Base-by-base conservation (phyloP, 2,329 filamentous ascomycete genomes). In the Biscogniauxia marginata region DNA sequence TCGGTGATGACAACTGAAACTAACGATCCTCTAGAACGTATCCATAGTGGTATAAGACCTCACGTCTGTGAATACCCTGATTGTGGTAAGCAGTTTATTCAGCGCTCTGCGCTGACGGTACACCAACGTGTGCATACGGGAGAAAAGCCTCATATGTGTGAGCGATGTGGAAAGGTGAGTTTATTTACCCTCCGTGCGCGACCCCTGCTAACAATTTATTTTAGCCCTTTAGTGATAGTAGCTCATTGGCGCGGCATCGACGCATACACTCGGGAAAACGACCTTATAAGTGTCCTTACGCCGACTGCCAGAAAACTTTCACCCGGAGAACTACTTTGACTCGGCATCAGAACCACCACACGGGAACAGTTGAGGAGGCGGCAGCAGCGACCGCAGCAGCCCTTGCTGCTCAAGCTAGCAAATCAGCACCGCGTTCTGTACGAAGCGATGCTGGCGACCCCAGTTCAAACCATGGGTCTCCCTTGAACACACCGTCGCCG, bases 121-220 rank as follows among this genome's bases (percentile, higher is more conserved):
- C 95, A 98, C 74, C 88, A 90, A 70, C 89, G 95, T 65, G 93
- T 97, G 19, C 95, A 99, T 74, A 98, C 95, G 1, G 95, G 95
- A 63, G 95, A 98, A 77, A 99, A 99, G 76, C 95, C 95, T 50
- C 95, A 99, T 69, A 93, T 95, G 86, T 99, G 95, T 71, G 95
- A 97, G 75, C 86, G 90, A 61, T 98, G 95, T 73, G 91, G 91
- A 73, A 98, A 98, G 87, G 93, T 96, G 80, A 68, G 82, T 63
- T 7, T 11, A 3, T 20, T n/a, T 11, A 11, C n/a, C 3, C 18
- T 24, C 6, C 50, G 13, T 46, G 20, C 16, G 3, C 16, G 5
- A 50, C 9, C 46, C 13, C 47, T 63, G 21, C 66, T 66, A 54
- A 69, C 46, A 56, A 66, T 53, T 54, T 55, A 57, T 30, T 67